Conservation (phyloP, 768 basidiomycete species). For the Rhizopogon vinicolor region DNA sequence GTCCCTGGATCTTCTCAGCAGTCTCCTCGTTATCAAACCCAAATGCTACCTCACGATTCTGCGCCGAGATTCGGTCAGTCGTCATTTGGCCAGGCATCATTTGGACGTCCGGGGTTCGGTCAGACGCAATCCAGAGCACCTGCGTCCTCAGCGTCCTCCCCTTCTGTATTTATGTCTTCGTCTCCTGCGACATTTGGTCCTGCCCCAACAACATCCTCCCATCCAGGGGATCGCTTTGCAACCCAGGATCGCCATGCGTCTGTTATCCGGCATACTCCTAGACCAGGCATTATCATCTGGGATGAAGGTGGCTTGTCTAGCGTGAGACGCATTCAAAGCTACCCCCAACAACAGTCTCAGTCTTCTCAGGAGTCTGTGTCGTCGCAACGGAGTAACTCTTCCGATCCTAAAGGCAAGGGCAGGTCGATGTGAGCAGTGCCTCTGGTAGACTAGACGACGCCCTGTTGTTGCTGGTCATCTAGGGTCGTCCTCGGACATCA, state of each 20-base stretch:
- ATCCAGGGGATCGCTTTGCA: neutral
- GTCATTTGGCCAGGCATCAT: slow-evolving; percentile 17
- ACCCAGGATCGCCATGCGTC: slow-evolving; percentile 5
- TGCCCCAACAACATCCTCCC: neutral
- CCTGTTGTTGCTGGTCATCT: neutral
- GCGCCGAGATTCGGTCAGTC: slow-evolving; percentile 19
- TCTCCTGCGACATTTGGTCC: slow-evolving; percentile 2
- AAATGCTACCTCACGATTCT: slow-evolving; percentile 9
- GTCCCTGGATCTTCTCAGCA: slow-evolving; percentile 10
- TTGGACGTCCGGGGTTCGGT: slow-evolving; percentile 4
- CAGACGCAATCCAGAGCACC: slow-evolving; percentile 4
- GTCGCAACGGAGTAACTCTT: slow-evolving; percentile 15
- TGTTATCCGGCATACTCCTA: slow-evolving; percentile 4
- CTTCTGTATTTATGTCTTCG: slow-evolving; percentile 6
- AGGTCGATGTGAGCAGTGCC: neutral
- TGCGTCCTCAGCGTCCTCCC: neutral
- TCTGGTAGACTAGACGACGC: neutral
- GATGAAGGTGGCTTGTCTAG: slow-evolving; percentile 6
- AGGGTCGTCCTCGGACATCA: neutral
- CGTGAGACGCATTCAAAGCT: slow-evolving; percentile 4
- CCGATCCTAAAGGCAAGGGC: slow-evolving; percentile 6
- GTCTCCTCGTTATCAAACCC: slow-evolving; percentile 20
- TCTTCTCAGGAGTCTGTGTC: slow-evolving; percentile 12
- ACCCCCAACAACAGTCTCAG: slow-evolving; percentile 1
- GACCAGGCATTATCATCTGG: slow-evolving; percentile 9